Percentiles rank a stretch among this genome's conserved stretches.
These are phyloP conservation scores for Leccinum barrowsii DNA, from an alignment of 768 basidiomycete species.

Conservation along the genomic window DNA sequence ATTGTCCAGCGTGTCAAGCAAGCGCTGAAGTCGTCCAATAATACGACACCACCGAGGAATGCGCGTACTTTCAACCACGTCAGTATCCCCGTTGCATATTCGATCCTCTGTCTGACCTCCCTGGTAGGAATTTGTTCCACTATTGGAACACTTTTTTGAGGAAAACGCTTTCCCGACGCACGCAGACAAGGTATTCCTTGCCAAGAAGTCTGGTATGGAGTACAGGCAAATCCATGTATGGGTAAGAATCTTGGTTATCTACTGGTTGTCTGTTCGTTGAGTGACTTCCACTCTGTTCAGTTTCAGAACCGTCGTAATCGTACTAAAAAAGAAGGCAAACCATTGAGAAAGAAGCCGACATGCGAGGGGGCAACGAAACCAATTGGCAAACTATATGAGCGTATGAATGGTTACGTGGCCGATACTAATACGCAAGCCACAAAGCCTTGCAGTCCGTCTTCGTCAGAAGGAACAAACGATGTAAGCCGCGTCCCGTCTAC, in stretches of 20 bases:
- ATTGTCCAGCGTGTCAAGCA: too few relatives aligned
- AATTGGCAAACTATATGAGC: background rate
- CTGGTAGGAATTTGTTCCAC: too few relatives aligned
- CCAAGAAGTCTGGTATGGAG: constrained; percentile 6
- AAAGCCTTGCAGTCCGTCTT: too few relatives aligned
- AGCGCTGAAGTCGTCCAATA: too few relatives aligned
- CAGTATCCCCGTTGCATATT: too few relatives aligned
- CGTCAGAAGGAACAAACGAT: too few relatives aligned
- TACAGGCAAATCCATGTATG: constrained; percentile 21
- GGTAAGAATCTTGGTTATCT: background rate
- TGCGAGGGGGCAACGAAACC: background rate
- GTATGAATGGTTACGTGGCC: background rate
- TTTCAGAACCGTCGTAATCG: constrained; percentile 18
- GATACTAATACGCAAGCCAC: background rate
- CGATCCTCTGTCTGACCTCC: too few relatives aligned
- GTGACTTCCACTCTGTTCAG: background rate
- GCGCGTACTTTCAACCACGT: too few relatives aligned
- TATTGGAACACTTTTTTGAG: too few relatives aligned
- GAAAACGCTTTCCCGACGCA: background rate
- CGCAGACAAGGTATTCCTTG: constrained; percentile 12
- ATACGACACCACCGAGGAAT: too few relatives aligned
- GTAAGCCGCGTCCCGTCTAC: too few relatives aligned
- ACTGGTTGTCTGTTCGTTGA: too few relatives aligned
- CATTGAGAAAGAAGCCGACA: background rate
- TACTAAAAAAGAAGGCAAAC: background rate